These are phyloP conservation scores for Brassica hybrid DNA, from an alignment of 441 rosid genomes.

Conservation along the genomic window DNA sequence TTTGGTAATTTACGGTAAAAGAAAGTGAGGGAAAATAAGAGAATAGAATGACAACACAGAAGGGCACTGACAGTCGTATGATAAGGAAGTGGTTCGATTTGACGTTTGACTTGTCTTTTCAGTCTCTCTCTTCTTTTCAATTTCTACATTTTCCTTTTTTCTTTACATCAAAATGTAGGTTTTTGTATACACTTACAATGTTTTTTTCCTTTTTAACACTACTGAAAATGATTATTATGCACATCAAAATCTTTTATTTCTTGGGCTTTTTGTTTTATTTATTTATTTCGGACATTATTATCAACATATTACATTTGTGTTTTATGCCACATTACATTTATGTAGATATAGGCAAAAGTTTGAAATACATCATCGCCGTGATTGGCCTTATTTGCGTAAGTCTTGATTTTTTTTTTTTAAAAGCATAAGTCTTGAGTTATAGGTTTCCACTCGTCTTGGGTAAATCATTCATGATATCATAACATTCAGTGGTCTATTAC, in stretches of 20 bases:
- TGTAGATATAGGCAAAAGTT: slow-evolving; percentile 12
- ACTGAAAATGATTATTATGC: not conserved
- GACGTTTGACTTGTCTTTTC: slow-evolving; percentile 99
- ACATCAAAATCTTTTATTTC: not conserved
- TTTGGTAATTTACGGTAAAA: slow-evolving; percentile 27
- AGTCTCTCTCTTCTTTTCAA: slow-evolving; percentile 33
- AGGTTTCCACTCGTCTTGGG: slow-evolving; percentile 6
- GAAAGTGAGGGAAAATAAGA: slow-evolving; percentile 17
- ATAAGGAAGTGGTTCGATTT: slow-evolving; percentile 81
- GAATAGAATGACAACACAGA: slow-evolving; percentile 78
- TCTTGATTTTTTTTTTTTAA: not conserved
- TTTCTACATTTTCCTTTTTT: not conserved
- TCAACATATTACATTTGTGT: not conserved
- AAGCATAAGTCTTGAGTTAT: slow-evolving; percentile 12
- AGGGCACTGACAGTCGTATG: slow-evolving; percentile 92
- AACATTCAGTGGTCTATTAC: slow-evolving; percentile 1
- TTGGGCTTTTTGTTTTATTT: no score
- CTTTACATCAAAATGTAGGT: slow-evolving; percentile 1
- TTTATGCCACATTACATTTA: not conserved
- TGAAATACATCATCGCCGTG: slow-evolving; percentile 22
- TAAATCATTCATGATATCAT: not conserved
- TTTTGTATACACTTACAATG: slow-evolving; percentile 12
- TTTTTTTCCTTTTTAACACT: not conserved
- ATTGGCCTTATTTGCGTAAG: slow-evolving; percentile 31
- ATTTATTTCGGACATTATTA: not conserved